Evolutionary conservation across 352 stramenopile species (phyloP), one percentile per base, ranked within the genome.

Genomic region (Phytophthora idaei): DNA sequence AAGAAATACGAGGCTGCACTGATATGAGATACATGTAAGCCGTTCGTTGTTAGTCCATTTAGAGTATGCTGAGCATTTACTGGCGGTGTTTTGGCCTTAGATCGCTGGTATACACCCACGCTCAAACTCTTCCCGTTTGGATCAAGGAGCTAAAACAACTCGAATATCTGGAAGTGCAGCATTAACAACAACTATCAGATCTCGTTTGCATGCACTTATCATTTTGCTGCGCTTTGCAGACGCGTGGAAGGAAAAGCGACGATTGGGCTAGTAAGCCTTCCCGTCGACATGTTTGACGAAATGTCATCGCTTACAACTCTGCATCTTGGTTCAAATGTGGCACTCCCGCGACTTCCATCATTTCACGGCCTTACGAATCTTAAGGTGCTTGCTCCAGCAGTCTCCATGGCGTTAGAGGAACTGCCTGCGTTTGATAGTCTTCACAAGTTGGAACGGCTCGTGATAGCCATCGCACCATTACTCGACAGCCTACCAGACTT

Each of bases 11-110:
- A 8, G 10, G 15, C 1, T 83, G 72, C 41, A 64, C 47, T 14
- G 17, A 46, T 0, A 52, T 83, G 12, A 42, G 61, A 44, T 58
- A 77, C 8, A 5, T 83, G 75, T 80, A 60, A 28, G 62, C 55
- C 10, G 1, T 39, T 41, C 21, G 21, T 34, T 51, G 4, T 42
- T 76, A 25, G 3, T 52, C 55, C 21, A 21, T 21, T 21, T 17
- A 42, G 36, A 0, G 7, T 11, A 37, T 37, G 32, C 8, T 37
- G 32, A 11, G 4, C 32, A 37, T 37, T 37, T 32, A 6, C 6
- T 7, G 10, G 1, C 32, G 1, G 8, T 37, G 8, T 37, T 37
- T 37, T 42, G 36, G 10, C 12, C 36, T 15, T 17, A 42, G 36
- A 0, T 42, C 36, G 12, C 36, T 42, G 12, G 3, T 42, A 12